phyloP scores from a whole-genome alignment of 208 protist genomes.

The Angomonas deanei region DNA sequence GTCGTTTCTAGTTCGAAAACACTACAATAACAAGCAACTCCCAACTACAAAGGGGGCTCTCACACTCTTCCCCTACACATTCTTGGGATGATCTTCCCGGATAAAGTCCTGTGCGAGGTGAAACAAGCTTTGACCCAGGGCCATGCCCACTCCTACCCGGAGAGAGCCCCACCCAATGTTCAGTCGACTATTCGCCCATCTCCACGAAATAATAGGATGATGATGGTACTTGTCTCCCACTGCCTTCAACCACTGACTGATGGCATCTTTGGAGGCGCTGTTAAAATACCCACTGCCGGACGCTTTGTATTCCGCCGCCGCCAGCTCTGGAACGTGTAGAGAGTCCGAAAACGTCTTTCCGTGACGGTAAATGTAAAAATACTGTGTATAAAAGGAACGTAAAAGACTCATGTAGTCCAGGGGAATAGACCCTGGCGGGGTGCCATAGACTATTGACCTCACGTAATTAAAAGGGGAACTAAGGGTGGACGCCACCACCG shows the following conservation, averaged over 20 bases:
- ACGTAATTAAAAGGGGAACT: conserved; percentile 89
- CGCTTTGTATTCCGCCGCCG: not conserved
- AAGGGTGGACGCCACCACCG: conserved; percentile 67
- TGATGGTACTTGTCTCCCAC: conserved; percentile 20
- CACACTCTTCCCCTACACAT: not conserved
- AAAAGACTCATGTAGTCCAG: conserved; percentile 59
- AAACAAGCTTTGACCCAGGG: conserved; percentile 79
- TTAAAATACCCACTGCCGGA: not conserved
- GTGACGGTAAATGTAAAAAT: conserved; percentile 55
- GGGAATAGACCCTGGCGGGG: conserved; percentile 56
- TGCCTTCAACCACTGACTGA: not conserved
- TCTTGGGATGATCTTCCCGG: conserved; percentile 9
- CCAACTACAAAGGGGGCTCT: not conserved
- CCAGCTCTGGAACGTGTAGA: not conserved
- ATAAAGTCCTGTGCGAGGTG: conserved; percentile 59
- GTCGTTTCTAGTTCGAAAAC: not conserved
- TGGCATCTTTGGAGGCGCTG: not conserved
- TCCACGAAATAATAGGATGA: conserved; percentile 64
- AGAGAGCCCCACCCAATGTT: conserved; percentile 90
- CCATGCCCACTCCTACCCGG: conserved; percentile 85
- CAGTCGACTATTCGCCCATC: conserved; percentile 76
- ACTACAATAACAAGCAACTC: not conserved
- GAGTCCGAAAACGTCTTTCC: conserved; percentile 63
- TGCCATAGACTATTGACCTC: conserved; percentile 78
- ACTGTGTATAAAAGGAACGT: conserved; percentile 71